Evolutionary conservation across 768 basidiomycete species (phyloP).

Genomic region (Boletus pseudopeckii): DNA sequence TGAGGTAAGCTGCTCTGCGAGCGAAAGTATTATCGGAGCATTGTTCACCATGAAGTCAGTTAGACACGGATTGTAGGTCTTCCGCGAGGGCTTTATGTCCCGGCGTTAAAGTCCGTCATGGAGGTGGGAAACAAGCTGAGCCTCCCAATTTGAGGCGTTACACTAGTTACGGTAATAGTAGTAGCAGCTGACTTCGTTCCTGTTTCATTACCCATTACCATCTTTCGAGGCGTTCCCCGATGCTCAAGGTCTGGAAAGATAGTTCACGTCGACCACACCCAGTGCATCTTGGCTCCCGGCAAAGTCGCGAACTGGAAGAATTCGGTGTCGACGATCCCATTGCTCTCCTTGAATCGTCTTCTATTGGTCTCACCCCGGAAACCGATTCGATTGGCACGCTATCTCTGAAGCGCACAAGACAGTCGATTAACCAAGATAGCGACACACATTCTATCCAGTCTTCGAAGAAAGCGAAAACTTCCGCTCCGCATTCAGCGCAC

Average conservation of each 20-base stretch:
- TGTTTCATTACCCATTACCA: not conserved
- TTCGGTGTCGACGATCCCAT: constrained; percentile 24
- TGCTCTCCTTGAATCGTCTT: constrained; percentile 15
- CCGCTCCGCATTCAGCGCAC: not conserved
- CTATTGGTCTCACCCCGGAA: constrained; percentile 7
- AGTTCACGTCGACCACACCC: constrained; percentile 7
- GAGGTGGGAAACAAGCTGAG: constrained; percentile 2
- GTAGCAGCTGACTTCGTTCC: too few relatives aligned
- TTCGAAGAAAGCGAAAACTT: constrained; percentile 12
- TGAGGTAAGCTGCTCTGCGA: constrained; percentile 27
- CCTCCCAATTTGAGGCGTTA: constrained; percentile 1
- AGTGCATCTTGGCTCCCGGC: not conserved
- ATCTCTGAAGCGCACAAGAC: constrained; percentile 14
- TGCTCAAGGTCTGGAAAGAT: constrained; percentile 27
- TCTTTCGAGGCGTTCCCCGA: not conserved
- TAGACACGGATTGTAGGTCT: constrained; percentile 1
- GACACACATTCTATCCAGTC: constrained; percentile 1
- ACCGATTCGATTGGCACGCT: constrained; percentile 6
- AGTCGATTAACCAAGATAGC: not conserved
- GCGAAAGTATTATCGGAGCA: constrained; percentile 30
- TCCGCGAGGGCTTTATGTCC: not conserved
- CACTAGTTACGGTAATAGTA: not conserved
- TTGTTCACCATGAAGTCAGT: constrained; percentile 50
- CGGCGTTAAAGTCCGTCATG: constrained; percentile 8
- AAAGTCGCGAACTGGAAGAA: constrained; percentile 26